phyloP scores from a whole-genome alignment of 768 basidiomycete species.

The Suillus sp. region DNA sequence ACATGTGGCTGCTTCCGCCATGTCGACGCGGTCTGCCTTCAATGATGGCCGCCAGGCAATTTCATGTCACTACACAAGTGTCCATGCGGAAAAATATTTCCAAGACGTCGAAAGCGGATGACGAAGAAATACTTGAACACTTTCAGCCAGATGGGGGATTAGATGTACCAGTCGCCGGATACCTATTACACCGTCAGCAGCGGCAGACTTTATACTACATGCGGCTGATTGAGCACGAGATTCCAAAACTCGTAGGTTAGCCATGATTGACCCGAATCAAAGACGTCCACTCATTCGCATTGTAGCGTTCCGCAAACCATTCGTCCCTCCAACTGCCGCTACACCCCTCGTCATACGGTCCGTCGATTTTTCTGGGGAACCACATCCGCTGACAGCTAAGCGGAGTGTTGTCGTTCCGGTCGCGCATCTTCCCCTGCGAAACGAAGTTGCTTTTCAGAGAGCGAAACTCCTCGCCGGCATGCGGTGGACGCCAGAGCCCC shows the following conservation, averaged over 20 bases:
- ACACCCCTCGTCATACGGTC: conserved; percentile 72
- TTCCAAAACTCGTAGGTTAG: conserved; percentile 83
- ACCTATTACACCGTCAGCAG: conserved; percentile 73
- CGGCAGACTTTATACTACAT: conserved; percentile 76
- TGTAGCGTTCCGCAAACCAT: conserved; percentile 80
- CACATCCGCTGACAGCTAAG: conserved; percentile 71
- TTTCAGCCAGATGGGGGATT: conserved; percentile 38
- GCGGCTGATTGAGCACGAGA: conserved; percentile 85
- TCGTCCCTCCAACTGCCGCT: conserved; percentile 60
- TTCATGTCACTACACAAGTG: conserved; percentile 28
- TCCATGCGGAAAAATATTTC: conserved; percentile 21
- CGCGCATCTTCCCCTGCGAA: conserved; percentile 65
- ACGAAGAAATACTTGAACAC: conserved; percentile 41
- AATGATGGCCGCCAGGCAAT: conserved; percentile 20
- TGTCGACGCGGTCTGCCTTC: conserved; percentile 22
- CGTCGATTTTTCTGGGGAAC: conserved; percentile 75
- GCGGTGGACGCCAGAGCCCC: conserved; percentile 79
- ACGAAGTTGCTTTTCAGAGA: conserved; percentile 73
- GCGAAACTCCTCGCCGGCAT: conserved; percentile 87
- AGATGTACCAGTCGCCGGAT: conserved; percentile 71
- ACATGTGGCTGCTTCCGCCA: conserved; percentile 25
- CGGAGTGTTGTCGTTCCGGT: conserved; percentile 76
- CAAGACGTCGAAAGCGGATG: conserved; percentile 42
- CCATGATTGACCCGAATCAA: conserved; percentile 7
- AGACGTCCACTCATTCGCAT: conserved; percentile 19